Evolutionary conservation across 495 filamentous ascomycete genomes (phyloP).

Genomic region (Aspergillus sclerotioniger): DNA sequence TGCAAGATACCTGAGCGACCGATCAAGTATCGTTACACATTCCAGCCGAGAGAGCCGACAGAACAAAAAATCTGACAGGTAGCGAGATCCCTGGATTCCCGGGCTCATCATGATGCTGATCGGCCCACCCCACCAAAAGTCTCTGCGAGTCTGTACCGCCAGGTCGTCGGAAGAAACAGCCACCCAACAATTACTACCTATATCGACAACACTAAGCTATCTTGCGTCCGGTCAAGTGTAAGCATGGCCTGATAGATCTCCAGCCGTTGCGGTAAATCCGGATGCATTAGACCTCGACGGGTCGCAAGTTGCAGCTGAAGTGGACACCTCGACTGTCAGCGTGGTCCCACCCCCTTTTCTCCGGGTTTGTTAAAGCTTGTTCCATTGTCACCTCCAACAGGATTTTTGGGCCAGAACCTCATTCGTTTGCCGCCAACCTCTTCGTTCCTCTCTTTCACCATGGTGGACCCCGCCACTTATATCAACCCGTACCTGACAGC

Average conservation of each 20-base stretch:
- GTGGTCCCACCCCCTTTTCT: background rate
- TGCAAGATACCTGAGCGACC: too few species aligned
- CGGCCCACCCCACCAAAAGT: too few species aligned
- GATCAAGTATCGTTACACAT: too few species aligned
- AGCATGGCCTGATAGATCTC: background rate
- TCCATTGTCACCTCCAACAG: background rate
- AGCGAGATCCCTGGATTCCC: too few species aligned
- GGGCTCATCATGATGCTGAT: too few species aligned
- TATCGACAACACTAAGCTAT: too few species aligned
- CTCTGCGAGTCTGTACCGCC: too few species aligned
- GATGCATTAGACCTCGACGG: too few species aligned
- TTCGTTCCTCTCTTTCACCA: background rate
- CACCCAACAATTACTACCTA: too few species aligned
- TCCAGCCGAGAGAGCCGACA: too few species aligned
- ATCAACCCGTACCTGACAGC: conserved; percentile 49
- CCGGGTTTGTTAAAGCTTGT: background rate
- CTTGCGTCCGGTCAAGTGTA: background rate
- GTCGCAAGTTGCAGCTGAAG: background rate
- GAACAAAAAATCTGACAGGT: too few species aligned
- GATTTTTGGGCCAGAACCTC: background rate
- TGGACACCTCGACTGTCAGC: background rate
- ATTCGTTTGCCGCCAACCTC: background rate
- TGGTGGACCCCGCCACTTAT: conserved; percentile 36
- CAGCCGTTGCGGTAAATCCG: background rate
- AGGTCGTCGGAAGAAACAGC: too few species aligned